Base-by-base conservation (phyloP, 495 filamentous ascomycete species). In the Daldinia bambusicola region DNA sequence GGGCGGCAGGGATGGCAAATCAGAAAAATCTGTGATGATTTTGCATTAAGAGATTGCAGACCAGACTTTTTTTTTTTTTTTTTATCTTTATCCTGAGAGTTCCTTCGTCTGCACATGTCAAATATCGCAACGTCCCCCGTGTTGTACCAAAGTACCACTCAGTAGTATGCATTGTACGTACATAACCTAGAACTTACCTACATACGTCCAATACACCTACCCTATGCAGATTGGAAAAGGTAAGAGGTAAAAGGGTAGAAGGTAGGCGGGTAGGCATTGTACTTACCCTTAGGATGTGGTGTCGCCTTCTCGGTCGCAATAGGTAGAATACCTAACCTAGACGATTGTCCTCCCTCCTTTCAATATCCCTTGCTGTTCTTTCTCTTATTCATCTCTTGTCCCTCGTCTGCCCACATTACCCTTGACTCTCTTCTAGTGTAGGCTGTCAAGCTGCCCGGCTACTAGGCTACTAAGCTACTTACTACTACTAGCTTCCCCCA, bases 21-120 rank as follows among this genome's bases (percentile, higher is more conserved):
- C 69, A 53, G 50, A 53, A n/a, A 59, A 63, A 67, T 63, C 63
- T 67, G 63, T 71, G 45, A 66, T 66, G 56, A 66, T 71, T 71
- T 60, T 60, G 69, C 59, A 67, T 16, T 45, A 51, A 59, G 58
- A 58, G 58, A 61, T 53, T 50, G 51, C 61, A 57, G 68, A 56
- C 57, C 61, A 56, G 9, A 36, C 7, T 36, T 36, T 41, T 62
- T 34, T 26, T 58, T 18, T 22, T 14, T 3, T 3, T 62, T 34
- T 26, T 58, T 8, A 13, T 14, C 22, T 40, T 13, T 45, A 48
- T 48, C 5, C 20, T 32, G 12, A 53, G 22, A 6, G 50, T 16
- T 6, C 40, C 34, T 36, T 45, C 55, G 45, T n/a, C 50, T 62
- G 59, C 69, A 67, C 69, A 67, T 71, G 69, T 71, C 45, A 71